These are phyloP conservation scores for Puccinellia tenuiflora DNA, from an alignment of 176 grass and related monocot genomes.

Conservation along the genomic window DNA sequence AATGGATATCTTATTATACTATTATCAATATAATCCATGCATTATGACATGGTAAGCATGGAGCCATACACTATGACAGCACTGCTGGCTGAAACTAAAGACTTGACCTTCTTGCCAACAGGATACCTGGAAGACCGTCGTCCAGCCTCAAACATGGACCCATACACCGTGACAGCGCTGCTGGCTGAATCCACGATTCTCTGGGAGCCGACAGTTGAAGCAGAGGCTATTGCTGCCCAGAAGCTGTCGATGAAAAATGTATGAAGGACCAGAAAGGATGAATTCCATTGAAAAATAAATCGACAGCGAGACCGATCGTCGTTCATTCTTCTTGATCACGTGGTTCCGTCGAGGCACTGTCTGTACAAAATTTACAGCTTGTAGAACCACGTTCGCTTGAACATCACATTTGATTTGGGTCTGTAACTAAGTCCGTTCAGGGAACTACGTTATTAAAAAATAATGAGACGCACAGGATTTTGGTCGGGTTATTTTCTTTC, in stretches of 20 bases:
- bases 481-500: background rate
- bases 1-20: background rate
- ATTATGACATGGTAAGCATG: conserved; percentile 26
- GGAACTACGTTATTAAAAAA: background rate
- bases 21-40: background rate
- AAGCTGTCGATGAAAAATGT: conserved; percentile 78
- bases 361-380: conserved; percentile 40
- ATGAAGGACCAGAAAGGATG: conserved; percentile 25
- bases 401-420: conserved; percentile 19
- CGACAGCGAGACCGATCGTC: background rate
- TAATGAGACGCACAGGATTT: background rate
- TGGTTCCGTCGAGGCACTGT: background rate
- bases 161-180: conserved; percentile 80
- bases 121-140: conserved; percentile 96
- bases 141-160: conserved; percentile 98
- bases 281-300: conserved; percentile 14
- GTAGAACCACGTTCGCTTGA: conserved; percentile 5
- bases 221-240: conserved; percentile 82
- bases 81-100: conserved; percentile 44
- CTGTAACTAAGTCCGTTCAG: conserved; percentile 17
- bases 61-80: conserved; percentile 78
- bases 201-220: conserved; percentile 80
- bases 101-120: conserved; percentile 1
- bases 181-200: conserved; percentile 82
- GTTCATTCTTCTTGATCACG: background rate